Evolutionary conservation across 2,329 filamentous ascomycete species (phyloP), one percentile per base, ranked within the genome.

Genomic region (Trematosphaeria pertusa): DNA sequence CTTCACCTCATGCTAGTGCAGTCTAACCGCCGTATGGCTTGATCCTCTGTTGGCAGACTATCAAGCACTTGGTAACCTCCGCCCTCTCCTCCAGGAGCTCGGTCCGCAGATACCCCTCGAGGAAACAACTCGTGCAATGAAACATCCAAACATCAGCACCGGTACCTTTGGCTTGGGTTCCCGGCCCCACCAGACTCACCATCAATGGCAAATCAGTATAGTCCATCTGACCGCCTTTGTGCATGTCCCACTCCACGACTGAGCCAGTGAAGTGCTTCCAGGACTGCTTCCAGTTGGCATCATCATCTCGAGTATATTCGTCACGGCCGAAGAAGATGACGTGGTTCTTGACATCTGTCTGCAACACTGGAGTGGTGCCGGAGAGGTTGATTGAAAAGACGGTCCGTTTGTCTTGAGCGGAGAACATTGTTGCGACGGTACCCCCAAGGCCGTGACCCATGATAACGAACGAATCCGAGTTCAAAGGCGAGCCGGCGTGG

Each of bases 261-360:
- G 34, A 43, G 7, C 63, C 61, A 0, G 30, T 44, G 15, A 67
- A 50, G 2, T 55, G 38, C 3, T 36, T 24, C 59, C 58, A 65
- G 19, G 91, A 94, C 41, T 87, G 84, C 57, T 87, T 87, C 61
- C 84, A 86, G 65, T 97, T 88, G 75, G 97, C 91, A 73, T 94
- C 96, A 73, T 97, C 95, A 72, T 92, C 93, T 80, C 93, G 97
- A 4, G 88, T 86, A 73, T 96, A 97, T 74, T 96, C 96, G 67
- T 89, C 37, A 30, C 54, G 59, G 22, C 65, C 62, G 34, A 69
- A 60, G 59, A 67, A 67, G 36, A 57, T 56, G 38, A 59, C 53
- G 4, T 55, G 50, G 7, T 19, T 28, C 9, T 37, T 18, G 12
- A 46, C 49, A 12, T 47, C 22, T 1, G 49, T 4, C 7, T 33